Conservation (phyloP, 257 asterid genomes). For the Eucommia ulmoides region DNA sequence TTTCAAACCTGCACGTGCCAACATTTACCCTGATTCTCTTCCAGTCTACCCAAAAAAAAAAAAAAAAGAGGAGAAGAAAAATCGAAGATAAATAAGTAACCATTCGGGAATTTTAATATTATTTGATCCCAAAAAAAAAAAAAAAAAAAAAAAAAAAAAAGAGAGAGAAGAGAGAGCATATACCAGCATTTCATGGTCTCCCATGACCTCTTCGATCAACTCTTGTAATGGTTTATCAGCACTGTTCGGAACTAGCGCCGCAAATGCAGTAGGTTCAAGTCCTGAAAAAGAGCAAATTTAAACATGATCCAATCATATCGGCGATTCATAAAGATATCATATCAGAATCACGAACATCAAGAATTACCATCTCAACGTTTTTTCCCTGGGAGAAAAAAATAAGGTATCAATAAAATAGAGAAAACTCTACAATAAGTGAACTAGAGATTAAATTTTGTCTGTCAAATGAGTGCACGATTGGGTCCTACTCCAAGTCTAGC, state of each 20-base stretch:
- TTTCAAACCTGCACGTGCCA: too few species aligned
- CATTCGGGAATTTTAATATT: too few species aligned
- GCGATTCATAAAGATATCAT: neutral
- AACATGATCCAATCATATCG: neutral
- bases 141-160: too few species aligned
- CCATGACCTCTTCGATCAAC: constrained; percentile 84
- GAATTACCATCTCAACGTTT: neutral
- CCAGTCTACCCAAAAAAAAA: too few species aligned
- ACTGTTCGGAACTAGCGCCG: constrained; percentile 80
- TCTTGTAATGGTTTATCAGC: constrained; percentile 68
- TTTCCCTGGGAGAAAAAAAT: neutral
- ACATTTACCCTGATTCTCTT: too few species aligned
- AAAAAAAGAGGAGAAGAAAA: too few species aligned
- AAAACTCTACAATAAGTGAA: neutral
- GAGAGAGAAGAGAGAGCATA: constrained; percentile 10
- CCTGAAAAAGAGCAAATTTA: constrained; percentile 23
- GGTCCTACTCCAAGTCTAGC: too few species aligned
- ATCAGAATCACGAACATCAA: too few species aligned
- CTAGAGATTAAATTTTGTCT: neutral
- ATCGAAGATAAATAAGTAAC: too few species aligned
- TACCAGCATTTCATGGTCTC: constrained; percentile 81
- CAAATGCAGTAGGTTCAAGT: constrained; percentile 56
- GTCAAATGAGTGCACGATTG: neutral
- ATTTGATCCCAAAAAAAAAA: too few species aligned
- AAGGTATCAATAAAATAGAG: neutral